A percentile compares a stretch with the other conserved stretches of the same genome.
Conservation (phyloP, 768 basidiomycete species). For the Butyriboletus loyo region DNA sequence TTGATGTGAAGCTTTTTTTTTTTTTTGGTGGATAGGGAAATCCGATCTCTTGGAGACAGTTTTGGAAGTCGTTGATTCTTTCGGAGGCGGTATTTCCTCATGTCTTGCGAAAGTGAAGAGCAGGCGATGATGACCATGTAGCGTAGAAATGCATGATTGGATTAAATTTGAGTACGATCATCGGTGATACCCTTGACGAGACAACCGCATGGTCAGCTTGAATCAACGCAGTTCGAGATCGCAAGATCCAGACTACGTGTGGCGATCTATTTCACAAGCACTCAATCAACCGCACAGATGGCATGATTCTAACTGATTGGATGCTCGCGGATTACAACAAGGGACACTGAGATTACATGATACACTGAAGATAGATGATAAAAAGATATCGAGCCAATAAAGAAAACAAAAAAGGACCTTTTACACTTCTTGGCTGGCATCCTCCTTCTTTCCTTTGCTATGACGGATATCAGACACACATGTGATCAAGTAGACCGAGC, state of each 20-base stretch:
- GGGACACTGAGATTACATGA: slow-evolving; percentile 20
- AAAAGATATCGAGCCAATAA: slow-evolving; percentile 25
- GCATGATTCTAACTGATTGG: not conserved
- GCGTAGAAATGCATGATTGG: not conserved
- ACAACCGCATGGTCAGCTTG: not conserved
- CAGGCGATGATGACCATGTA: not conserved
- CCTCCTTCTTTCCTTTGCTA: slow-evolving; percentile 36
- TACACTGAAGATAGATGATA: slow-evolving; percentile 31
- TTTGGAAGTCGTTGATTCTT: slow-evolving; percentile 65
- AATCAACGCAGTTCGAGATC: not conserved
- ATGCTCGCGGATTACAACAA: slow-evolving; percentile 18
- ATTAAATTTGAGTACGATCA: not conserved
- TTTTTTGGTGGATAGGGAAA: slow-evolving; percentile 48
- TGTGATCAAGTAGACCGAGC: not conserved
- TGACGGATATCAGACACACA: slow-evolving; percentile 4
- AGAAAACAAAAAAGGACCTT: slow-evolving; percentile 9
- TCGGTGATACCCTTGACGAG: not conserved
- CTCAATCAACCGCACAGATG: not conserved
- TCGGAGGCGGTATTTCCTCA: slow-evolving; percentile 54
- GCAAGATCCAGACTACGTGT: not conserved
- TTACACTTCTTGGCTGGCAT: slow-evolving; percentile 32
- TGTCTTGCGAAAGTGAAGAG: slow-evolving; percentile 37
- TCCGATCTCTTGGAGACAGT: slow-evolving; percentile 72
- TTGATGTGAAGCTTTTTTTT: not conserved
- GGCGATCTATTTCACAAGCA: not conserved